A percentile compares a stretch with the other conserved stretches of the same genome.
phyloP scores from a whole-genome alignment of 345 rosid species.

The Heritiera fomes region DNA sequence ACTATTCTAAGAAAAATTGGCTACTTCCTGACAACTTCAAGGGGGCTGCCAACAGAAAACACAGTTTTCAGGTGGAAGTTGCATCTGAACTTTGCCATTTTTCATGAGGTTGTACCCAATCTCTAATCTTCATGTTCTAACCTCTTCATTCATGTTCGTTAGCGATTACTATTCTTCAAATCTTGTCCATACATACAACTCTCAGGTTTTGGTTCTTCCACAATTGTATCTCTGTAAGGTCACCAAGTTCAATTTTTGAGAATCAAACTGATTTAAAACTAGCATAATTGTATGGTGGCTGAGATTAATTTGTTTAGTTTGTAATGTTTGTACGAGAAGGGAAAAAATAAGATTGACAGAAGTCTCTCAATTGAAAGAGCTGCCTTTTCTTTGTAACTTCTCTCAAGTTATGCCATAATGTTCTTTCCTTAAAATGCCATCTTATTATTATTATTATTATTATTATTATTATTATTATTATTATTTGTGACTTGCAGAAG shows the following conservation, averaged over 20 bases:
- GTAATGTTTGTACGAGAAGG: conserved; percentile 16
- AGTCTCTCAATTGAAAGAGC: background rate
- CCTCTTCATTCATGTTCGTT: conserved; percentile 17
- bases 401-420: background rate
- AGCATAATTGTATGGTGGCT: background rate
- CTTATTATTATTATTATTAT: background rate
- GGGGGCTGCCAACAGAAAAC: conserved; percentile 34
- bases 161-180: conserved; percentile 15
- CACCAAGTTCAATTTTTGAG: background rate
- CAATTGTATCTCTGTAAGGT: conserved; percentile 18
- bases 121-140: conserved; percentile 10
- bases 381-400: background rate
- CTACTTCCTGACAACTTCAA: conserved; percentile 27
- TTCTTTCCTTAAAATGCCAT: background rate
- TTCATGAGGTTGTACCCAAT: conserved; percentile 27
- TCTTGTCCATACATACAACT: conserved; percentile 28
- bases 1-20: conserved; percentile 45
- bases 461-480: no score
- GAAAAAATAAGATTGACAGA: conserved; percentile 7
- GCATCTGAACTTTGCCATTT: conserved; percentile 11
- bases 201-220: conserved; percentile 32
- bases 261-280: background rate
- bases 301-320: background rate
- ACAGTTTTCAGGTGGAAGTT: conserved; percentile 18
- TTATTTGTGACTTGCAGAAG: no score